Base-by-base conservation (phyloP, 2,329 filamentous ascomycete genomes). In the Penicillium sp. region DNA sequence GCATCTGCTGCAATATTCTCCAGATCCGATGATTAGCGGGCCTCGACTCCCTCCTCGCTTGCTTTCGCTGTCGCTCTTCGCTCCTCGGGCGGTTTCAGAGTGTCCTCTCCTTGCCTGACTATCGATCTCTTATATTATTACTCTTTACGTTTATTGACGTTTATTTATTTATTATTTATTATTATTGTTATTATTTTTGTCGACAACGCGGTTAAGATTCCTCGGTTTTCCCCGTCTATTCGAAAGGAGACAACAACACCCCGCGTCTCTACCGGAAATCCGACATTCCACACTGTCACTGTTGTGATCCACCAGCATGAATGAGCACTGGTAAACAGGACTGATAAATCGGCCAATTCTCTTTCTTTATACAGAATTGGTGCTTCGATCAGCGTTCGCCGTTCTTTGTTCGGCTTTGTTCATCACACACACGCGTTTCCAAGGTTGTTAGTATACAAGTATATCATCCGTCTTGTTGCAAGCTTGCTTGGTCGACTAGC, bases 331-430 rank as follows among this genome's bases (percentile, higher is more conserved):
- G 40, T 43, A 43, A 43, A 43, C 18, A 43, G 18, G n/a, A 9
- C n/a, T 52, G 14, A 43, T 52, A 11, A 71, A 21, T 5, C 8
- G 40, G 6, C 3, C 18, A 21, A 20, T 5, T 23, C 20, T 43
- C 21, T 18, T 11, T 18, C 8, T 43, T 23, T 21, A n/a, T n/a
- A n/a, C n/a, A n/a, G n/a, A n/a, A n/a, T 21, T 20, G n/a, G 3
- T 42, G n/a, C n/a, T 21, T 30, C 7, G 28, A 30, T 30, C 40
- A n/a, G 28, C 30, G 16, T 35, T 14, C n/a, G n/a, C n/a, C n/a
- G n/a, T 35, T 35, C 30, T 11, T 30, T 30, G 28, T 47, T n/a
- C 8, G 20, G 46, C n/a, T 47, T 47, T 47, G 26, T 28, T 18
- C n/a, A n/a, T n/a, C n/a, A n/a, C n/a, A n/a, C n/a, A n/a, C n/a